Base-by-base conservation (phyloP, 2,329 filamentous ascomycete species). In the Pseudopithomyces maydicus region DNA sequence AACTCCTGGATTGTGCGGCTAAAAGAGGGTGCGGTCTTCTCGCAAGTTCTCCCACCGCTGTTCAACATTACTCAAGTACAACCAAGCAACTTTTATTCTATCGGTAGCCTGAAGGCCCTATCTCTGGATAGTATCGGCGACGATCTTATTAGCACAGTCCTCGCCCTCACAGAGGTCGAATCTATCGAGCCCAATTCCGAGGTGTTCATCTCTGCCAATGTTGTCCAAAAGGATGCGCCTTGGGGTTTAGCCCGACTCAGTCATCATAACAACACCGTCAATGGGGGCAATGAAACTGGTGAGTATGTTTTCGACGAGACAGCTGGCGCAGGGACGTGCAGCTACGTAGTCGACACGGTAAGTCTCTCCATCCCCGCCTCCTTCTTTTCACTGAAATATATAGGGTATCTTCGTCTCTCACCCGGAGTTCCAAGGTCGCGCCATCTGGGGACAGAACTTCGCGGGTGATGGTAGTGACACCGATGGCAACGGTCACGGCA, bases 201-300 rank as follows among this genome's bases (percentile, higher is more conserved):
- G 68, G 95, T 99, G 70, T 91, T 92, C 82, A 92, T 48, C 50
- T 36, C 44, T 72, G 79, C 20, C 74, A 79, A 63, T 84, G 89
- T n/a, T 73, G 82, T 86, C 6, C 92, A 99, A 86, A 95, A 91
- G 84, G 89, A 91, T 77, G 91, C 96, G 63, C 95, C 95, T 15
- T 99, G 96, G 95, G 96, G 95, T 82, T 85, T 99, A 64, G 95
- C 95, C 68, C 92, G 95, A 87, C 90, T 99, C 81, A 99, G 95
- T 29, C 95, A 99, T 84, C 91, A 95, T 67, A 84, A 95, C 65
- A 89, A 90, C 69, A 93, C 87, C 77, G 98, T 94, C 83, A 98
- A 97, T 87, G 26, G 26, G 26, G 26, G 26, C 8, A 29, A 29
- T 29, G 26, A 8, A 29, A 29, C 26, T 29, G 26, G 26, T 29